Percentiles rank a stretch among this genome's conserved stretches.
These are phyloP conservation scores for Juncus effusus DNA, from an alignment of 176 grass and related monocot genomes.

Conservation along the genomic window DNA sequence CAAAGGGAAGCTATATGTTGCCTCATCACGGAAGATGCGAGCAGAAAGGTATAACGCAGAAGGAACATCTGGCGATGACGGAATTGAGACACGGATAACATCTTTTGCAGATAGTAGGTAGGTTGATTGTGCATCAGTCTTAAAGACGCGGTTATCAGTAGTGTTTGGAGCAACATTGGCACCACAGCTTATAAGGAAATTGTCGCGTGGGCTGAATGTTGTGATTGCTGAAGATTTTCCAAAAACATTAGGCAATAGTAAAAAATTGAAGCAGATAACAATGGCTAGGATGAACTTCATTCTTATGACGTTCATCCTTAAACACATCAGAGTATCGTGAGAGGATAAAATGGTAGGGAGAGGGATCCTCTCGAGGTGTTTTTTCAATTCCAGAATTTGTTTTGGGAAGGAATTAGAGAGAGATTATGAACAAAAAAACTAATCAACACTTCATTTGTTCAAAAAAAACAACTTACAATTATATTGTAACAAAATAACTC, in stretches of 20 bases:
- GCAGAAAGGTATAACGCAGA: constrained; percentile 50
- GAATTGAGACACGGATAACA: constrained; percentile 57
- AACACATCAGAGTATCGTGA: constrained; percentile 1
- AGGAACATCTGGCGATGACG: constrained; percentile 21
- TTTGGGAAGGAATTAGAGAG: constrained; percentile 24
- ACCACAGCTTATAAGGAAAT: constrained; percentile 75
- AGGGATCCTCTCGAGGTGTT: not conserved
- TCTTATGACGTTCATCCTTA: constrained; percentile 14
- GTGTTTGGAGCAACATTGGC: constrained; percentile 43
- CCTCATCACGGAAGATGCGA: constrained; percentile 64
- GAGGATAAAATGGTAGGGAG: not conserved
- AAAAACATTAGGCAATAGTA: not conserved
- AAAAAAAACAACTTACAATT: too few relatives aligned
- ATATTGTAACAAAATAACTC: too few relatives aligned
- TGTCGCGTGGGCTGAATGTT: constrained; percentile 60
- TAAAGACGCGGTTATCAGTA: constrained; percentile 57
- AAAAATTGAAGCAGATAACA: constrained; percentile 10
- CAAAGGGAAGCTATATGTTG: constrained; percentile 84
- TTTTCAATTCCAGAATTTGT: constrained; percentile 24
- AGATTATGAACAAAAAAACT: not conserved
- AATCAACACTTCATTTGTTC: too few relatives aligned
- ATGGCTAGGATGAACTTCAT: constrained; percentile 26
- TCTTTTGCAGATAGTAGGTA: constrained; percentile 62
- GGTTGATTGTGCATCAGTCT: constrained; percentile 59
- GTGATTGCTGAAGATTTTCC: constrained; percentile 14